Base-by-base conservation (phyloP, 208 protist genomes). In the Crithidia sp. region DNA sequence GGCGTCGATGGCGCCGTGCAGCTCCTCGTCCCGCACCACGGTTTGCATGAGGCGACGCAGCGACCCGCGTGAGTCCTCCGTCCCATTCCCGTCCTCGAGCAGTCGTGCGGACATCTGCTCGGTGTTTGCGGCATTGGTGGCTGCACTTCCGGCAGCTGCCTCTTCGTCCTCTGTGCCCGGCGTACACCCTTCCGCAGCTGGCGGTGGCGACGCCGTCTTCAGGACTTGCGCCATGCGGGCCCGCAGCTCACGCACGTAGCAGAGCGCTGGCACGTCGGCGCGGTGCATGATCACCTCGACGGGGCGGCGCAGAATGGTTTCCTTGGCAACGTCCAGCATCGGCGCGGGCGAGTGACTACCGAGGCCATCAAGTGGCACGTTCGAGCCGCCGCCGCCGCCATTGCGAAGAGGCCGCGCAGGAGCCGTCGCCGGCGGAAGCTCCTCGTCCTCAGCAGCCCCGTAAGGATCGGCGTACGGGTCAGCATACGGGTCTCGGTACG, bases 191-290 rank as follows among this genome's bases (percentile, higher is more conserved):
- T 28, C 28, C 28, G 28, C 28, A 28, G 28, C 28, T 28, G 28
- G 28, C 28, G 28, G 28, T 28, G 28, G 67, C 54, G 67, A 54
- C 66, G 28, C 9, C 4, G 43, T 44, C 37, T 17, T 14, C 16
- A 47, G 44, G 2, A 41, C 59, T 52, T 71, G 66, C 13, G 55
- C 60, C 54, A 87, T 87, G 58, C 66, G 81, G 39, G 77, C 75
- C 28, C 87, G 83, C 63, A 89, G 53, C 70, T 92, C 87, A 37
- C 87, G 87, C 58, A 92, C 36, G 69, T 80, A 89, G 61, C 87
- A 92, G 41, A 92, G 65, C 16, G 79, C 73, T 6, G 87, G 87
- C 7, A 92, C 72, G 57, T 92, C 82, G 2, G 81, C 81, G 4
- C 73, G 64, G 67, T 84, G 77, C 49, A 87, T 63, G 28, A 62